Base-by-base conservation (phyloP, 2,329 filamentous ascomycete genomes). In the Penicillium sp. region DNA sequence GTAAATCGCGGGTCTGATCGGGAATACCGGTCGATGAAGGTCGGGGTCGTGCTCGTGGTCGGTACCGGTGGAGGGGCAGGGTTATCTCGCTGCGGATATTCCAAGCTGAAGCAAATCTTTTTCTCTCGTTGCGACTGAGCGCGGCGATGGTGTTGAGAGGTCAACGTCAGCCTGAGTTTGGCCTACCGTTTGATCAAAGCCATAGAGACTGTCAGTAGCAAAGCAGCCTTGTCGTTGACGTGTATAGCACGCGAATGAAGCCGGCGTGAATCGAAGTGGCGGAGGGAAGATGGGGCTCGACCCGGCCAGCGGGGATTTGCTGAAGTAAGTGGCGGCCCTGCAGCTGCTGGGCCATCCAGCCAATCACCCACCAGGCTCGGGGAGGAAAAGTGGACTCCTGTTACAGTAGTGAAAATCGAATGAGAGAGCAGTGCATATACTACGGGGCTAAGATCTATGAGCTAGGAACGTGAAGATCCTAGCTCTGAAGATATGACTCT, bases 191-290 rank as follows among this genome's bases (percentile, higher is more conserved):
- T 37, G 22, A 37, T 33, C 10, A 28, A 37, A n/a, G n/a, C 57
- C 57, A 57, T 62, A 19, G 14, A 52, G 49, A 4, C 43, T 28
- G 48, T 30, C 37, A 14, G 16, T 30, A 33, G 52, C 28, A 35
- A 13, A 22, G 4, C 25, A 6, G 26, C 26, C 40, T 26, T 54
- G 13, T 53, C 22, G 37, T 42, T 19, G n/a, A 14, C 19, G 38
- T 11, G 35, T n/a, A 37, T n/a, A 26, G 6, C n/a, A 40, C 26
- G 22, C 37, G 35, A 33, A 45, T 45, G 38, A 53, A 53, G 35
- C 13, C 37, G 52, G 37, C 8, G 42, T 7, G 38, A 52, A 25
- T 28, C 30, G 57, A 57, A 55, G 57, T 59, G 57, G 57, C 57
- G 57, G 56, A 33, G 51, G 45, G 22, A 42, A 40, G 22, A 26